Evolutionary conservation across 805 yeast genomes (phyloP), one percentile per base, ranked within the genome.

Genomic region (Spathaspora hagerdaliae): DNA sequence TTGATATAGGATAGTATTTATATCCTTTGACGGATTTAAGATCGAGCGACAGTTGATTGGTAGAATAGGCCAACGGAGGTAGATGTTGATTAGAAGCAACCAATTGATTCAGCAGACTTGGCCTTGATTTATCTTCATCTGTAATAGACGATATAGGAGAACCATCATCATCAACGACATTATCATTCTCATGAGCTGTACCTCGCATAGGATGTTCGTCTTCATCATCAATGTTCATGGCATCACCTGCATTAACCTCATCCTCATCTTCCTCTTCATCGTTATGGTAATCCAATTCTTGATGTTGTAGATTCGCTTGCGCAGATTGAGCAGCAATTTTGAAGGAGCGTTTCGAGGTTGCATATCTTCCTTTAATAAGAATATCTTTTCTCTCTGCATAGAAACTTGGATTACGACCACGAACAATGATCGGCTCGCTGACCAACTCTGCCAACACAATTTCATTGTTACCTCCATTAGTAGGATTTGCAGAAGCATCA

Each of bases 361-460:
- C 41, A 12, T 58, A 44, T 39, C 65, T 48, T 5, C 60, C 58
- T 43, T 59, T 57, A 33, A 80, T 71, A 41, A 72, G 54, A 15
- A 78, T 59, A 53, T 79, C 82, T 41, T 77, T 74, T 45, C 80
- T 61, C 46, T 77, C 79, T 31, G 72, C 70, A 53, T 79, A 80
- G 50, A 80, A 81, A n/a, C 78, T 70, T 2, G 85, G 85, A 51
- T 80, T 81, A 42, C 85, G 59, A 2, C 85, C 85, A 49, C 85
- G 60, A 7, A 80, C 85, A 11, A 77, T 76, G 3, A 81, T 74
- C 1, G 82, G 82, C 31, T 72, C 64, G 48, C 65, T 65, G 6
- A 54, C 51, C 26, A 67, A 51, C 42, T 67, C 73, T 45, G 55
- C 53, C 19, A 67, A 48, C 4, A 52, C 51, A 5, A 66, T 56